Conservation (phyloP, 768 basidiomycete species). For the Cystoderma amianthinum region DNA sequence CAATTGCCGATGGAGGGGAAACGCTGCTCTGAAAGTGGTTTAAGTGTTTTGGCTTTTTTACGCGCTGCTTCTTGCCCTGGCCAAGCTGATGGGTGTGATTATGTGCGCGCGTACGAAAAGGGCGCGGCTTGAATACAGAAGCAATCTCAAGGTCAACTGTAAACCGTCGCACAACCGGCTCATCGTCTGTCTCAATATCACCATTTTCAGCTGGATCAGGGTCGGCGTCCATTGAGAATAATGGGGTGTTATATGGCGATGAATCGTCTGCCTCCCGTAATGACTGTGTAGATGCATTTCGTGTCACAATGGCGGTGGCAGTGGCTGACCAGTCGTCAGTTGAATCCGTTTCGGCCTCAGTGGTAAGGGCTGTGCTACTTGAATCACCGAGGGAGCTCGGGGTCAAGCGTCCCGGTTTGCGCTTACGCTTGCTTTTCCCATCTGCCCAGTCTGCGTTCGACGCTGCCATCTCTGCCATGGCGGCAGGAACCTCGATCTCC, state of each 20-base stretch:
- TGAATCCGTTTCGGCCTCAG: slow-evolving; percentile 25
- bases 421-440: slow-evolving; percentile 30
- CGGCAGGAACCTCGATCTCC: slow-evolving; percentile 72
- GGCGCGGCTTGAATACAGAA: slow-evolving; percentile 69
- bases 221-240: slow-evolving; percentile 49
- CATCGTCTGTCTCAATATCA: slow-evolving; percentile 18
- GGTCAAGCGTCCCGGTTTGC: too few species aligned
- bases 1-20: slow-evolving; percentile 3
- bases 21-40: slow-evolving; percentile 8
- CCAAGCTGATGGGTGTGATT: slow-evolving; percentile 14
- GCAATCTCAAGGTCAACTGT: slow-evolving; percentile 59
- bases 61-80: slow-evolving; percentile 28
- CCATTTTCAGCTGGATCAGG: slow-evolving; percentile 20
- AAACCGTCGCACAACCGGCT: slow-evolving; percentile 15
- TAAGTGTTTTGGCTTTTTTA: slow-evolving; percentile 30
- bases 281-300: slow-evolving; percentile 8
- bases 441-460: slow-evolving; percentile 25
- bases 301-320: slow-evolving; percentile 28
- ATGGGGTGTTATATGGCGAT: slow-evolving; percentile 11
- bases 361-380: slow-evolving; percentile 13
- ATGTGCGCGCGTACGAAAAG: slow-evolving; percentile 37
- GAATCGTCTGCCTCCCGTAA: slow-evolving; percentile 12
- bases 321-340: slow-evolving; percentile 29
- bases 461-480: slow-evolving; percentile 32
- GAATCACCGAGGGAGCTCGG: too few species aligned